Evolutionary conservation across 768 basidiomycete species (phyloP), one percentile per base, ranked within the genome.

Genomic region (Filobasidium floriforme): DNA sequence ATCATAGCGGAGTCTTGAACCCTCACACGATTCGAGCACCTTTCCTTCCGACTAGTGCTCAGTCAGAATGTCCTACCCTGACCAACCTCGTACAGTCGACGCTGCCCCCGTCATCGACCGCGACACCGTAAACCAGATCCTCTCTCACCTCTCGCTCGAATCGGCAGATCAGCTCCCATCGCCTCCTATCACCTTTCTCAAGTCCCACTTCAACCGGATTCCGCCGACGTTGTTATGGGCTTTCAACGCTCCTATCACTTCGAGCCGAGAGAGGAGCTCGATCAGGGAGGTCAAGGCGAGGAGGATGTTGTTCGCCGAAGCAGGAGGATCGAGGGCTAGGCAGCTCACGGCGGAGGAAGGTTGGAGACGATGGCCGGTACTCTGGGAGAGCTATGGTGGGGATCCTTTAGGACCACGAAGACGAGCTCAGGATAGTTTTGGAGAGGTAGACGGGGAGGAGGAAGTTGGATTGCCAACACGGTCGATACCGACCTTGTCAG

Each of bases 361-460:
- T 14, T 43, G 67, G 46, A 59, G 59, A 41, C 57, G 77, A 14
- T 78, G 75, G 73, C 75, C 75, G 22, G 22, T 74, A 19, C 62
- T 78, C 11, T 78, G 74, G 74, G 77, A 76, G 63, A 65, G 75
- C 1, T 54, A 76, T 37, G 77, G 77, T 24, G 77, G 77, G 9
- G 64, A 60, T 52, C 66, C 28, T 11, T 1, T 40, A 52, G 29
- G 19, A 57, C 54, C 54, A 14, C 12, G 26, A 26, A 15, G 24
- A 26, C 24, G 54, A 57, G 7, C 19, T 1, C 14, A 37, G 26
- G 28, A 29, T 44, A 9, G 41, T 29, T 59, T 66, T 52, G 52
- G 68, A 46, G 54, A 57, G 24, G 41, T 62, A 46, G 51, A 51
- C 41, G 51, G 29, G n/a, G 63, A 64, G n/a, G 63, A 64, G 19